Conservation (phyloP, 768 basidiomycete genomes). For the Rhodotorula sphaerocarpa region DNA sequence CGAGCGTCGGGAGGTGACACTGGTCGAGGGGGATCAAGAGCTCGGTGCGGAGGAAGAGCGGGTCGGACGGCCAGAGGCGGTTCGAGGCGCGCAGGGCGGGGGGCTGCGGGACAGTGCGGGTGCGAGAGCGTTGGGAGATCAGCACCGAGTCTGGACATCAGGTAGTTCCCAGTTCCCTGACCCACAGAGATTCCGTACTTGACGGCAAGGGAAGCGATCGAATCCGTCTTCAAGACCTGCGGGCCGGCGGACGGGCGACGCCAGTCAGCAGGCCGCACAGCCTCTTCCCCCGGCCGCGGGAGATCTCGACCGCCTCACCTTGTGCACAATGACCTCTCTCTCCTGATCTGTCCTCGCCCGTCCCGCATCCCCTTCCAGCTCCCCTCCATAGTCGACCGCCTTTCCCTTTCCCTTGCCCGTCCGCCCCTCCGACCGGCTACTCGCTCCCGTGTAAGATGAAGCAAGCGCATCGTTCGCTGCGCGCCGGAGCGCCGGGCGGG, state of each 20-base stretch:
- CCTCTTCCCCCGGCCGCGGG: too few species aligned
- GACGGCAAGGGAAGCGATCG: conserved; percentile 75
- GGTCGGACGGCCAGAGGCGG: conserved; percentile 86
- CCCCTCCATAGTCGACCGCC: not conserved
- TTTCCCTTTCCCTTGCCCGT: conserved; percentile 6
- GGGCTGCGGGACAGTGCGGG: too few species aligned
- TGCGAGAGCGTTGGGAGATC: too few species aligned
- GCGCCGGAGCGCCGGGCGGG: conserved; percentile 23
- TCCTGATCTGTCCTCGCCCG: not conserved
- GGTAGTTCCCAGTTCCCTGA: too few species aligned
- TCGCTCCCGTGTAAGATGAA: not conserved
- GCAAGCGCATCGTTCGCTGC: conserved; percentile 18
- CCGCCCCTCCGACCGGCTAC: too few species aligned
- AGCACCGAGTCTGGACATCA: conserved; percentile 20
- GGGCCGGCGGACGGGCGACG: too few species aligned
- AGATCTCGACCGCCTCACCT: conserved; percentile 26
- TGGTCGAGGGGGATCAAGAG: conserved; percentile 63
- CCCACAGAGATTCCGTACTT: conserved; percentile 73
- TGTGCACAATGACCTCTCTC: conserved; percentile 45
- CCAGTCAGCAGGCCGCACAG: too few species aligned
- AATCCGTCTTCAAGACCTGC: conserved; percentile 63
- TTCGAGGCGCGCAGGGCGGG: conserved; percentile 77
- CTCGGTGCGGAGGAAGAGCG: conserved; percentile 74
- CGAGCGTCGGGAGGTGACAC: conserved; percentile 35
- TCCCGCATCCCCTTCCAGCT: not conserved